Conservation (phyloP, 2,329 filamentous ascomycete genomes). For the Ceratocystiopsis sp. region DNA sequence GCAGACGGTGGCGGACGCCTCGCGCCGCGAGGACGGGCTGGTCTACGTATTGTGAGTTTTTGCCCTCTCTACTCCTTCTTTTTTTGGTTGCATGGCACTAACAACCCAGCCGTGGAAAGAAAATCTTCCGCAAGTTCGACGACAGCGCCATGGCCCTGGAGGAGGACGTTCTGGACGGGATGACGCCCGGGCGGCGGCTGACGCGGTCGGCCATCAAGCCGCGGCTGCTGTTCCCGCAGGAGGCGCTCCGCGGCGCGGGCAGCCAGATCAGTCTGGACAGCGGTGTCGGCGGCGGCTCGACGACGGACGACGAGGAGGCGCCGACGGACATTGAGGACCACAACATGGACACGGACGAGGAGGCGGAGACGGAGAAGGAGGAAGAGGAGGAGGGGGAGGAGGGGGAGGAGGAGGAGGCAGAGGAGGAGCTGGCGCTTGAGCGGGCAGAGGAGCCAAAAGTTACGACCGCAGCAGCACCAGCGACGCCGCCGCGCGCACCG, state of each 20-base stretch:
- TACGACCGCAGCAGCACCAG: no score
- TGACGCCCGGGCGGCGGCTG: slow-evolving; percentile 22
- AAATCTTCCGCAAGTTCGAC: slow-evolving; percentile 53
- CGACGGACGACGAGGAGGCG: slow-evolving; percentile 40
- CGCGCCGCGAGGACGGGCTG: slow-evolving; percentile 51
- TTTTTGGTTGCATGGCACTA: slow-evolving; percentile 40
- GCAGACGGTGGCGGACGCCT: slow-evolving; percentile 44
- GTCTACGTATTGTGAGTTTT: slow-evolving; percentile 62
- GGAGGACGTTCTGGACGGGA: slow-evolving; percentile 13
- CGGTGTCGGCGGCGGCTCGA: slow-evolving; percentile 18
- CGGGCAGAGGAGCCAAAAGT: no score
- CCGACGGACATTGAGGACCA: slow-evolving; percentile 41
- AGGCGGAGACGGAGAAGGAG: slow-evolving; percentile 39
- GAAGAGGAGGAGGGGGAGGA: slow-evolving; percentile 15
- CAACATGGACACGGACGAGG: slow-evolving; percentile 22
- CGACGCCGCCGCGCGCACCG: slow-evolving; percentile 35
- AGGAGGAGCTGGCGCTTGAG: no score
- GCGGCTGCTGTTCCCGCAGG: slow-evolving; percentile 49
- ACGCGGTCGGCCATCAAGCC: slow-evolving; percentile 57
- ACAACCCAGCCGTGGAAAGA: slow-evolving; percentile 53
- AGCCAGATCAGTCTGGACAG: no score
- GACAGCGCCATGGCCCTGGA: slow-evolving; percentile 11
- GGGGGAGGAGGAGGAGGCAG: slow-evolving; percentile 20
- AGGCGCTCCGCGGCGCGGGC: slow-evolving; percentile 24
- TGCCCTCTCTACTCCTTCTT: slow-evolving; percentile 41